Base-by-base conservation (phyloP, 2,329 filamentous ascomycete genomes). In the Phoma sp. region DNA sequence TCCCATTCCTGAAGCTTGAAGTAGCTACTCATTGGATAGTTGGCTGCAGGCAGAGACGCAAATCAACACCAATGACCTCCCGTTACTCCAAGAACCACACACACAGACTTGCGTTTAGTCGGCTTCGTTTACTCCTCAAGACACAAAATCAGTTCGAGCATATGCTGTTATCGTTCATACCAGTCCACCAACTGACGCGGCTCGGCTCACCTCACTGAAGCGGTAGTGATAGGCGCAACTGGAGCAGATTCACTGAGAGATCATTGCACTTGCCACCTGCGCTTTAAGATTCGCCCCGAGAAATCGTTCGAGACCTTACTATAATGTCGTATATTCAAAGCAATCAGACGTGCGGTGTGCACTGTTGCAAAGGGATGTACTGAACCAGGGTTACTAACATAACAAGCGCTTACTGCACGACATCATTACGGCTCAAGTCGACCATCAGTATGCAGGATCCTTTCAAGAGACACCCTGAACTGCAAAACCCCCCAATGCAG, bases 221-320 rank as follows among this genome's bases (percentile, higher is more conserved):
- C 33, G 28, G 47, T 15, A 51, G 26, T 38, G 47, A 51, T 51
- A 14, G 5, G n/a, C 47, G n/a, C n/a, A n/a, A n/a, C n/a, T n/a
- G n/a, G n/a, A n/a, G n/a, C n/a, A n/a, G n/a, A n/a, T n/a, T n/a
- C n/a, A n/a, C n/a, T n/a, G n/a, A n/a, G n/a, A n/a, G n/a, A n/a
- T n/a, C n/a, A n/a, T n/a, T n/a, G n/a, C n/a, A n/a, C n/a, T n/a
- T n/a, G n/a, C n/a, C n/a, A n/a, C n/a, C n/a, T n/a, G n/a, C n/a
- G n/a, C n/a, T n/a, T n/a, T n/a, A n/a, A n/a, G n/a, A n/a, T n/a
- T n/a, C n/a, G n/a, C n/a, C n/a, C n/a, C n/a, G n/a, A n/a, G n/a
- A n/a, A n/a, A n/a, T n/a, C n/a, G n/a, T n/a, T n/a, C n/a, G n/a
- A n/a, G n/a, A n/a, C n/a, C n/a, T n/a, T n/a, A n/a, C n/a, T n/a